Conservation (phyloP, 192 early-diverging fungal species). For the Coemansia sp. region DNA sequence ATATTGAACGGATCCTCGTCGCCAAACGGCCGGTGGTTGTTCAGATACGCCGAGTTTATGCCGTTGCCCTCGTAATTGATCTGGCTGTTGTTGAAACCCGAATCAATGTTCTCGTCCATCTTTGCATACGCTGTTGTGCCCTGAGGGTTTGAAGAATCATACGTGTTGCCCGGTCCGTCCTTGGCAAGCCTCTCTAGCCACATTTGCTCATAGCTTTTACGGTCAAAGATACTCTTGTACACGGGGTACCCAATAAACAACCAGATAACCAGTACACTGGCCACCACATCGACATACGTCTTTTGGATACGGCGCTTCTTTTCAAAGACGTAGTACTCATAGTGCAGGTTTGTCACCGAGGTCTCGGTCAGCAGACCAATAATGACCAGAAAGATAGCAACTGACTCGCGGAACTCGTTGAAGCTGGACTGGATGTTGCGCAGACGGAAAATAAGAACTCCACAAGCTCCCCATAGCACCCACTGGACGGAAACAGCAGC, state of each 20-base stretch:
- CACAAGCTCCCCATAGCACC: conserved; percentile 34
- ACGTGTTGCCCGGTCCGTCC: conserved; percentile 42
- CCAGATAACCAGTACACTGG: conserved; percentile 36
- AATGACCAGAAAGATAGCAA: conserved; percentile 31
- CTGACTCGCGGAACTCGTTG: conserved; percentile 51
- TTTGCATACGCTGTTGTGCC: conserved; percentile 44
- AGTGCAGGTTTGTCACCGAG: conserved; percentile 30
- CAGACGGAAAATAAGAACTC: conserved; percentile 29
- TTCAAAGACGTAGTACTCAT: conserved; percentile 28
- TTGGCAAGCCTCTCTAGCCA: conserved; percentile 49
- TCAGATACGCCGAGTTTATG: conserved; percentile 21
- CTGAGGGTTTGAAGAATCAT: conserved; percentile 32
- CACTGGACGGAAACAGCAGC: conserved; percentile 30
- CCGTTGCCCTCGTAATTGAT: conserved; percentile 30
- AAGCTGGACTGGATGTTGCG: conserved; percentile 33
- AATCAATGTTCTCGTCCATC: conserved; percentile 36
- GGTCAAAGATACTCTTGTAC: conserved; percentile 44
- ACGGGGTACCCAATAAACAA: conserved; percentile 39
- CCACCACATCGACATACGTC: conserved; percentile 34
- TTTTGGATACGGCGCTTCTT: conserved; percentile 36
- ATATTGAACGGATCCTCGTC: conserved; percentile 21
- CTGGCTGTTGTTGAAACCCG: conserved; percentile 36
- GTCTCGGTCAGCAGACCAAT: conserved; percentile 35
- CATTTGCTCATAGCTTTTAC: conserved; percentile 28
- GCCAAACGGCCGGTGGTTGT: conserved; percentile 17